Evolutionary conservation across 2,329 filamentous ascomycete genomes (phyloP).

Genomic region (Trichoderma sp.): DNA sequence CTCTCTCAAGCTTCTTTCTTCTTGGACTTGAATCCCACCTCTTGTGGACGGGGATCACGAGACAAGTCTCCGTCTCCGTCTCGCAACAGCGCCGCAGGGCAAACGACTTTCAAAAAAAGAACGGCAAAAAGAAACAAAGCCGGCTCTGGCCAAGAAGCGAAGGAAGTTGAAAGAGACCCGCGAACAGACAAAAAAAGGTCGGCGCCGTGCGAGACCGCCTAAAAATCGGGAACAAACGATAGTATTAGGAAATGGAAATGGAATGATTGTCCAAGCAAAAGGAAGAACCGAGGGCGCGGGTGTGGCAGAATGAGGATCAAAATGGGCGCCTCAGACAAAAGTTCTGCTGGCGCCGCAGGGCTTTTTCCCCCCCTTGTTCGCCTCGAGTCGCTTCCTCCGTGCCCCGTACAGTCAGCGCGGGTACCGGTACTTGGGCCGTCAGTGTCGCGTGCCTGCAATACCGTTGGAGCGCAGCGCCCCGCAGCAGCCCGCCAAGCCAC

Average conservation of each 20-base stretch:
- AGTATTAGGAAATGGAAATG: background rate
- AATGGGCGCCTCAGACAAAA: constrained; percentile 12
- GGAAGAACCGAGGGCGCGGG: background rate
- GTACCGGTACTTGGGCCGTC: constrained; percentile 5
- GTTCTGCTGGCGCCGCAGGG: constrained; percentile 9
- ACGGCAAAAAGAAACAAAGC: background rate
- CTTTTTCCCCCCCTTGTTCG: constrained; percentile 1
- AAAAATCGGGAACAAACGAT: background rate
- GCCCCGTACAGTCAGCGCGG: background rate
- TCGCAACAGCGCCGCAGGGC: background rate
- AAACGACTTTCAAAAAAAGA: constrained; percentile 8
- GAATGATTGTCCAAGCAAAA: constrained; percentile 1
- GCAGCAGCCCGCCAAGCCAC: constrained; percentile 20
- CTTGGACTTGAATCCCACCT: background rate
- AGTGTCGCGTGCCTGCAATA: constrained; percentile 29
- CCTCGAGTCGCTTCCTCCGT: constrained; percentile 8
- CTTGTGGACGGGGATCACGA: background rate
- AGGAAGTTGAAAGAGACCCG: background rate
- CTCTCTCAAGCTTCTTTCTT: background rate
- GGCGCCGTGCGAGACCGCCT: constrained; percentile 7
- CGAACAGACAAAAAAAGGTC: background rate
- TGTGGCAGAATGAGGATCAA: constrained; percentile 4
- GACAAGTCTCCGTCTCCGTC: background rate
- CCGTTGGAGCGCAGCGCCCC: constrained; percentile 17
- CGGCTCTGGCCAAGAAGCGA: background rate